Base-by-base conservation (phyloP, 345 rosid species). In the Gossypium stocksii region DNA sequence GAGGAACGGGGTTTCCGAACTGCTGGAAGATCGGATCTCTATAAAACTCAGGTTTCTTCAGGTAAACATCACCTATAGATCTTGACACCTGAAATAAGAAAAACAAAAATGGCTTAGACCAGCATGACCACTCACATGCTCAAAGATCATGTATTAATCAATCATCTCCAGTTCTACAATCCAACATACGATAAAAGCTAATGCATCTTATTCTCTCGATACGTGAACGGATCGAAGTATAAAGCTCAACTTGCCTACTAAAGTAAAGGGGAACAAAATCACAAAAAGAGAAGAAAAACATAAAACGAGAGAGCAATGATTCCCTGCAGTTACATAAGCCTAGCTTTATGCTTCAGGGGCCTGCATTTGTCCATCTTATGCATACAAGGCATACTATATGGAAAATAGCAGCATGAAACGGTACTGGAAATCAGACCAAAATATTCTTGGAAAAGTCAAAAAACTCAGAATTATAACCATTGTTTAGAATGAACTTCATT, bases 31-130 rank as follows among this genome's bases (percentile, higher is more conserved):
- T n/a, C 4, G 97, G 93, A 71, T 92, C 93, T 66, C 92, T 91
- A 80, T 89, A 86, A 74, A 84, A 86, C 74, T 95, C 99, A 0
- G 98, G 98, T 81, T 91, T 93, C 86, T 95, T 95, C 82, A 95
- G 81, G 87, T 90, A 95, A 58, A 90, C 90, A 49, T 95, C 99
- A 19, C 99, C 99, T 48, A 95, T 95, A 48, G 99, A 93, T 88
- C 99, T 87, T 3, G 99, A 95, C 34, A 95, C 99, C 98, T 95
- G 89, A 72, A 79, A 41, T 65, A 51, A 70, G 59, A 76, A 77
- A 5, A 46, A 1, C 62, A 22, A 43, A 44, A 54, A 49, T 16
- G 59, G 59, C 23, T 70, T 59, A 25, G 56, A 53, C 44, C 74
- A 61, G 78, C 38, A 44, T 63, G 52, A 54, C 44, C 70, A 27